These are phyloP conservation scores for Arctium lappa DNA, from an alignment of 129 eudicot species.

Conservation along the genomic window DNA sequence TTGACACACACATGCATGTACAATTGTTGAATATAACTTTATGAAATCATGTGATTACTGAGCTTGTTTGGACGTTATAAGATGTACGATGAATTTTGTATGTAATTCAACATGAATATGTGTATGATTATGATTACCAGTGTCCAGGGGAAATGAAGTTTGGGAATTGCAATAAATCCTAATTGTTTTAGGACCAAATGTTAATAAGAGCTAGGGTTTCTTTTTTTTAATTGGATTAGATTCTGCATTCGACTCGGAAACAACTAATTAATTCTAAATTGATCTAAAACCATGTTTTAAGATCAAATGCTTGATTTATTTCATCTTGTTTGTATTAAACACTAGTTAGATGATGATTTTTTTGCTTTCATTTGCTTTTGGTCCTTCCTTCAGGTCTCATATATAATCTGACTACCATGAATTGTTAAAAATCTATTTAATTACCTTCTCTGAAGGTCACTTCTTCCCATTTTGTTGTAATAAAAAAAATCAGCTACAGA, in stretches of 20 bases:
- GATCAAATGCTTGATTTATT: neutral
- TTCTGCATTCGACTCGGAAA: neutral
- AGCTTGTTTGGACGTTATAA: conserved; percentile 1
- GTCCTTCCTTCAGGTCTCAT: neutral
- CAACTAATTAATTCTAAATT: neutral
- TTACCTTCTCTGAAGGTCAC: neutral
- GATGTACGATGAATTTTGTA: neutral
- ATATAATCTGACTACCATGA: neutral
- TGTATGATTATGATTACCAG: neutral
- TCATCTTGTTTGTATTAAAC: neutral
- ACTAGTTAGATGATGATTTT: neutral
- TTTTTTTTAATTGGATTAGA: neutral
- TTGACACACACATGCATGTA: conserved; percentile 15
- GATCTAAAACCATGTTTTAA: neutral
- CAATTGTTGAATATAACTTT: neutral
- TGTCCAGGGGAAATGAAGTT: neutral
- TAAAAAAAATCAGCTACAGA: neutral
- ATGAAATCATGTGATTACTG: neutral
- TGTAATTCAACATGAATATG: neutral
- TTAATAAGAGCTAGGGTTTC: conserved; percentile 10
- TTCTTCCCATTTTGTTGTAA: neutral
- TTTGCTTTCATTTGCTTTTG: neutral
- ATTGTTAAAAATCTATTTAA: neutral
- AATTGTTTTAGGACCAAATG: neutral
- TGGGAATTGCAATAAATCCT: neutral